Base-by-base conservation (phyloP, 257 asterid genomes). In the Petrea volubilis region DNA sequence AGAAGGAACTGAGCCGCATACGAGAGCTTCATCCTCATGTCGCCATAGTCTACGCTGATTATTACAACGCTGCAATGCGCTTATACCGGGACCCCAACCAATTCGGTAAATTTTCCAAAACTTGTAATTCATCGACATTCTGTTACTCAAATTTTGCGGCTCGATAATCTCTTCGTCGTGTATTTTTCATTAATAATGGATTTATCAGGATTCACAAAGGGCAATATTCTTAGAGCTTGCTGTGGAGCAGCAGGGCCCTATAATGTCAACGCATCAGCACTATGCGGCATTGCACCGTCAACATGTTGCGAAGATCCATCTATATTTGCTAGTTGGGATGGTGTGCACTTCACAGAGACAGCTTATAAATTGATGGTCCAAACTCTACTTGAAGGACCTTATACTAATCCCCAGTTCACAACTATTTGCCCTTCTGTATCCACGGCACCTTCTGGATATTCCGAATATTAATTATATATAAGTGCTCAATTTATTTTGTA, bases 171-270 rank as follows among this genome's bases (percentile, higher is more conserved):
- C n/a, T n/a, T n/a, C n/a, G n/a, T n/a, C n/a, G n/a, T n/a, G n/a
- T n/a, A n/a, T n/a, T n/a, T n/a, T n/a, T n/a, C n/a, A n/a, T n/a
- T n/a, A n/a, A n/a, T n/a, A n/a, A n/a, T n/a, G n/a, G n/a, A n/a
- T n/a, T n/a, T n/a, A n/a, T 21, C 79, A 86, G 91, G 92, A 71
- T 86, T 86, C 58, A 27, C 44, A 0, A 41, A 46, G 5, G 71
- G 77, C 2, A 44, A 0, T 0, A 21, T 75, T 46, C 73, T 86
- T 0, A 72, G 63, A 5, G 86, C 88, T 24, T 86, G 89, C n/a
- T 86, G 92, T 53, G 90, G 92, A 49, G 73, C 29, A n/a, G 81
- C 85, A 17, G 88, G 88, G 24, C 64, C 73, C 6, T 86, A 87
- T 60, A 82, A 82, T 67, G 78, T 0, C 69, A 64, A 84, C 36